Evolutionary conservation across 108 stramenopile genomes (phyloP).

Genomic region (Stephanodiscus minutulus): DNA sequence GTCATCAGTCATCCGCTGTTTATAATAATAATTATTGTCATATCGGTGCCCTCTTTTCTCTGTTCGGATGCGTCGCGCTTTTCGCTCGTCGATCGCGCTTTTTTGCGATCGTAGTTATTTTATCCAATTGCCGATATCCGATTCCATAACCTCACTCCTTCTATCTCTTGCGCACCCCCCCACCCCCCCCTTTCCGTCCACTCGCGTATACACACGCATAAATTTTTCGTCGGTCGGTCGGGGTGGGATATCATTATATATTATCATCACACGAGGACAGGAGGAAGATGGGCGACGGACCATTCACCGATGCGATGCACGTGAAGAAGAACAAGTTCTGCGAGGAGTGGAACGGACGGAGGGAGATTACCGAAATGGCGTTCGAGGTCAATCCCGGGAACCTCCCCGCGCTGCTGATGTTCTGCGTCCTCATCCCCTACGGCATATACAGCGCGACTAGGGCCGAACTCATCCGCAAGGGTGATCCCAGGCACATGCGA

Average conservation of each 20-base stretch:
- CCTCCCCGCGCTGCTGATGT: conserved; percentile 50
- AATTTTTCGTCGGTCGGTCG: too few species aligned
- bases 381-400: conserved; percentile 50
- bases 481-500: conserved; percentile 76
- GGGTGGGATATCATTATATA: too few species aligned
- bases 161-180: too few species aligned
- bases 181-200: neutral
- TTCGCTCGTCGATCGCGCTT: too few species aligned
- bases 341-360: conserved; percentile 86
- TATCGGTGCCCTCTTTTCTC: too few species aligned
- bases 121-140: too few species aligned
- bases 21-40: neutral
- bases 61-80: too few species aligned
- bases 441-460: conserved; percentile 63
- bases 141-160: too few species aligned
- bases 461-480: conserved; percentile 65
- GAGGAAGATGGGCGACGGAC: conserved; percentile 77
- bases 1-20: neutral
- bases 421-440: conserved; percentile 56
- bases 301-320: conserved; percentile 66
- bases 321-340: conserved; percentile 87
- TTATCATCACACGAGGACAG: conserved; percentile 39
- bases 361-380: conserved; percentile 80
- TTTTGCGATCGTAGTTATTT: too few species aligned
- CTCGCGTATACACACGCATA: neutral